A percentile compares a stretch with the other conserved stretches of the same genome.
These are phyloP conservation scores for Penicillium paneum DNA, from an alignment of 2,329 filamentous ascomycete genomes.

Conservation along the genomic window DNA sequence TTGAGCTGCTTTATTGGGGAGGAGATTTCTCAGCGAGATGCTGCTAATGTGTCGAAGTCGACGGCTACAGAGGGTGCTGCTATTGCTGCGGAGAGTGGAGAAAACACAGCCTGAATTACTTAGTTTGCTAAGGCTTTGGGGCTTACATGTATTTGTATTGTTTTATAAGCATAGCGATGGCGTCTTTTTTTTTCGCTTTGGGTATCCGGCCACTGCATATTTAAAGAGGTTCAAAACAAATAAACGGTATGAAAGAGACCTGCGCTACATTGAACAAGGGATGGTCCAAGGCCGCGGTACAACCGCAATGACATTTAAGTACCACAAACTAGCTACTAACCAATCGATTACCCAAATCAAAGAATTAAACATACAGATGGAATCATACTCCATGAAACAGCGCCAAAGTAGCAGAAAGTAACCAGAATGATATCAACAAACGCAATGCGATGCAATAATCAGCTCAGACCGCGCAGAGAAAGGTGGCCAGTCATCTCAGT, in stretches of 20 bases:
- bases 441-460: slow-evolving; percentile 3
- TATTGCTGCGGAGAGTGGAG: slow-evolving; percentile 23
- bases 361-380: slow-evolving; percentile 7
- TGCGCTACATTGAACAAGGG: background rate
- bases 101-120: background rate
- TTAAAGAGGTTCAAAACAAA: background rate
- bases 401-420: slow-evolving; percentile 5
- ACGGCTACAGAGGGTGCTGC: slow-evolving; percentile 30
- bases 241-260: background rate
- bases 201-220: background rate
- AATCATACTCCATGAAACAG: slow-evolving; percentile 5
- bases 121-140: background rate
- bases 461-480: slow-evolving; percentile 17
- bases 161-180: slow-evolving; percentile 8
- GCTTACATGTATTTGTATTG: background rate
- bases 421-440: slow-evolving; percentile 3
- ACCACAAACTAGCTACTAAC: slow-evolving; percentile 6
- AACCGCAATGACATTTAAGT: slow-evolving; percentile 4
- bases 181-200: background rate
- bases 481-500: slow-evolving; percentile 37
- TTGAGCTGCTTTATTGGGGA: slow-evolving; percentile 83
- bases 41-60: slow-evolving; percentile 20
- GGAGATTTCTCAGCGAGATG: slow-evolving; percentile 50
- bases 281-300: background rate
- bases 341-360: slow-evolving; percentile 4